These are phyloP conservation scores for Gonapodya sp. DNA, from an alignment of 192 early-diverging fungal species.

Conservation along the genomic window DNA sequence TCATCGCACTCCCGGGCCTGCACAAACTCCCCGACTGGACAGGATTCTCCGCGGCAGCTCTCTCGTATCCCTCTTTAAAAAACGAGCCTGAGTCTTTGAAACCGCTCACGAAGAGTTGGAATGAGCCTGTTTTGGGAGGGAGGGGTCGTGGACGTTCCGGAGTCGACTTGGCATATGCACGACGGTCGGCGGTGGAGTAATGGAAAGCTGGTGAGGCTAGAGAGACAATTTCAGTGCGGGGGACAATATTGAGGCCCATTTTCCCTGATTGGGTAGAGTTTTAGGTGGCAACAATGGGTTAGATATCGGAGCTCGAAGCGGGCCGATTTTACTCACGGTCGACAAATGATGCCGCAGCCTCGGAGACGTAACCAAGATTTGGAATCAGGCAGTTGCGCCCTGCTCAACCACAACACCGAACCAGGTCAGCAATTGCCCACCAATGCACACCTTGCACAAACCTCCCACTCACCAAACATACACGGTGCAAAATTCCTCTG, in stretches of 20 bases:
- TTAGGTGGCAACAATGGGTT: background rate
- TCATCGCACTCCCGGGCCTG: too few species aligned
- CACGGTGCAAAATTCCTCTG: slow-evolving; percentile 80
- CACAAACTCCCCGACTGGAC: too few species aligned
- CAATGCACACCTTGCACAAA: background rate
- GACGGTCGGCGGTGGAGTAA: slow-evolving; percentile 51
- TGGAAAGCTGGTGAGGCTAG: slow-evolving; percentile 68
- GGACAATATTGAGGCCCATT: slow-evolving; percentile 69
- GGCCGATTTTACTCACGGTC: slow-evolving; percentile 45
- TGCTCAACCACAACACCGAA: background rate
- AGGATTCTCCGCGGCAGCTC: slow-evolving; percentile 8
- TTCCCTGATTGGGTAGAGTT: background rate
- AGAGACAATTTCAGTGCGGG: slow-evolving; percentile 65
- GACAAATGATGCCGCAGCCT: slow-evolving; percentile 74
- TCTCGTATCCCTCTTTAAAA: slow-evolving; percentile 53
- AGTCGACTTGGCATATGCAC: slow-evolving; percentile 24
- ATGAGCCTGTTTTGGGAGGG: slow-evolving; percentile 69
- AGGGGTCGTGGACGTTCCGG: too few species aligned
- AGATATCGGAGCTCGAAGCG: too few species aligned
- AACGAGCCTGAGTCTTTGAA: slow-evolving; percentile 79
- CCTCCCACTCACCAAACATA: slow-evolving; percentile 55
- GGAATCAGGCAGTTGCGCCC: slow-evolving; percentile 51
- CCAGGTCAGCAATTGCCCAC: background rate
- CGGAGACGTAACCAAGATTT: slow-evolving; percentile 80
- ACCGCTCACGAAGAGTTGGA: slow-evolving; percentile 73